Conservation (phyloP, 192 early-diverging fungal species). For the Phycomyces blakesleeanus region DNA sequence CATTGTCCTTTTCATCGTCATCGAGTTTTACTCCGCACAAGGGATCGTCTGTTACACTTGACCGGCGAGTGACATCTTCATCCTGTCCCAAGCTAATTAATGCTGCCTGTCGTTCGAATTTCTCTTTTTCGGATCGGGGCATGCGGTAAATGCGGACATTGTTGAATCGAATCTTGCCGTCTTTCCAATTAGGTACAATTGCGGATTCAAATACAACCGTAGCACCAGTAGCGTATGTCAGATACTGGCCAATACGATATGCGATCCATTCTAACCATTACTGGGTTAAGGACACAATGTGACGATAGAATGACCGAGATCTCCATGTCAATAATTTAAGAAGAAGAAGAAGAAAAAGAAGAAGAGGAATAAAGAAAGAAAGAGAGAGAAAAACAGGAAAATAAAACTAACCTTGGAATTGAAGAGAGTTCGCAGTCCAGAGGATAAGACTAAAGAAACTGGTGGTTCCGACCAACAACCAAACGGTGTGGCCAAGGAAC, state of each 20-base stretch:
- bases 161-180: conserved; percentile 79
- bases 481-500: conserved; percentile 79
- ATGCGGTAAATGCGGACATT: conserved; percentile 67
- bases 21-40: conserved; percentile 26
- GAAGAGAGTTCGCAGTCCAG: conserved; percentile 74
- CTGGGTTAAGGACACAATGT: not conserved
- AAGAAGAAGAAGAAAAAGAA: conserved; percentile 16
- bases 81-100: conserved; percentile 10
- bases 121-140: conserved; percentile 32
- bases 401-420: conserved; percentile 64
- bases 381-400: not conserved
- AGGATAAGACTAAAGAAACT: conserved; percentile 81
- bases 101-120: conserved; percentile 29
- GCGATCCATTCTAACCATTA: conserved; percentile 67
- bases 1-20: conserved; percentile 26
- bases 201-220: conserved; percentile 87
- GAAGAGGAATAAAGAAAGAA: not conserved
- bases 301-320: not conserved
- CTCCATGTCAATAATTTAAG: not conserved
- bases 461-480: conserved; percentile 85
- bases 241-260: conserved; percentile 69
- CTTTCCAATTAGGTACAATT: conserved; percentile 89
- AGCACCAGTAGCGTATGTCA: conserved; percentile 76
- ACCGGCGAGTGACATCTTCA: not conserved
- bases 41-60: conserved; percentile 16